These are phyloP conservation scores for Porogramme epimiltina DNA, from an alignment of 1,284 basidiomycete species.

Conservation along the genomic window DNA sequence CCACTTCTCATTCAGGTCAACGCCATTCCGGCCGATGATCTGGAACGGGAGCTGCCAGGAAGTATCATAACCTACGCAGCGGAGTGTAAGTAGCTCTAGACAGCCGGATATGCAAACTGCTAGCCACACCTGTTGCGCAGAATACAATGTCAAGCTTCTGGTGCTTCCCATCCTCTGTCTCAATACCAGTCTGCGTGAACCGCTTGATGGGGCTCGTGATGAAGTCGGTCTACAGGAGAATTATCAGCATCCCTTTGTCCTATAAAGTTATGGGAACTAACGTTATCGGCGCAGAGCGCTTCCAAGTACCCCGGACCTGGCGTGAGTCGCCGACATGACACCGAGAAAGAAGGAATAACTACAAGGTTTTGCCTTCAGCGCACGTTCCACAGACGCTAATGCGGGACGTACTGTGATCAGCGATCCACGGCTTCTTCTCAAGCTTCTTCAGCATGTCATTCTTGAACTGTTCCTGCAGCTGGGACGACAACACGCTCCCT, in stretches of 20 bases:
- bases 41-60: conserved; percentile 51
- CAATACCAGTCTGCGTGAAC: conserved; percentile 55
- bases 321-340: conserved; percentile 60
- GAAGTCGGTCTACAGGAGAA: conserved; percentile 49
- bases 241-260: too few species aligned
- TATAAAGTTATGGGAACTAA: conserved; percentile 25
- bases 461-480: conserved; percentile 41
- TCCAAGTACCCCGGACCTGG: conserved; percentile 70
- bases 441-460: conserved; percentile 53
- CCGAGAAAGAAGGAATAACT: conserved; percentile 63
- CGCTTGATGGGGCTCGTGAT: conserved; percentile 49
- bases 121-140: conserved; percentile 30
- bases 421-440: conserved; percentile 59
- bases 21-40: conserved; percentile 51
- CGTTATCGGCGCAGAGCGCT: conserved; percentile 61
- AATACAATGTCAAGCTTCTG: conserved; percentile 58
- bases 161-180: conserved; percentile 53
- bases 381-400: too few species aligned
- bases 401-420: conserved; percentile 47
- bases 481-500: conserved; percentile 43
- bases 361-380: neutral
- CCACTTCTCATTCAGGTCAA: conserved; percentile 50
- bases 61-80: conserved; percentile 49
- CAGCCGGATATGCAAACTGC: too few species aligned
- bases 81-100: too few species aligned